phyloP scores from a whole-genome alignment of 257 asterid species.

The Capsicum pubescens region DNA sequence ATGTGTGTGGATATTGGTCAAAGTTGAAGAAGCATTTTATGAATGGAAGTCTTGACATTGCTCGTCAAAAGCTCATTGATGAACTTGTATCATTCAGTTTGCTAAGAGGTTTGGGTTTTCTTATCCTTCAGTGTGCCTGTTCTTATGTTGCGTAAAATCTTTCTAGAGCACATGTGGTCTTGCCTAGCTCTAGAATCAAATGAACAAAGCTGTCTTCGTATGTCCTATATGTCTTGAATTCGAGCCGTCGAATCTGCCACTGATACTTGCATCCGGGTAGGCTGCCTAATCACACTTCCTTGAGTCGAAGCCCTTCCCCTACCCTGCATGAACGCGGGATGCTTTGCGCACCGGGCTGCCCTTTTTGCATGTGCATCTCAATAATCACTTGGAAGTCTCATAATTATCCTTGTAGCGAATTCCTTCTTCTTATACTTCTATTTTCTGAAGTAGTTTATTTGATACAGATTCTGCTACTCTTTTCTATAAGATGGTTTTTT shows the following conservation, averaged over 20 bases:
- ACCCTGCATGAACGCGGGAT: not conserved
- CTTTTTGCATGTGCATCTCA: constrained; percentile 5
- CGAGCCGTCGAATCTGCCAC: not conserved
- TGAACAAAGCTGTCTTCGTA: not conserved
- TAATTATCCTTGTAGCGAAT: not conserved
- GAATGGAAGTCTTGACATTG: constrained; percentile 81
- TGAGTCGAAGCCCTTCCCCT: not conserved
- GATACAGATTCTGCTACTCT: not conserved
- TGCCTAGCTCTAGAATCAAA: not conserved
- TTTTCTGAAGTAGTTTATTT: not conserved
- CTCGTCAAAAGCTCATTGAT: constrained; percentile 96
- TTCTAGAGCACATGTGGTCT: constrained; percentile 13
- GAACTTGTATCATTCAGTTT: constrained; percentile 81
- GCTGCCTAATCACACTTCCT: not conserved
- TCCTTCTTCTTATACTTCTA: constrained; percentile 11
- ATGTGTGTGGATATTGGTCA: constrained; percentile 95
- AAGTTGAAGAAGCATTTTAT: constrained; percentile 91
- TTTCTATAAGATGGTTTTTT: not conserved
- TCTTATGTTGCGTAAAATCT: not conserved
- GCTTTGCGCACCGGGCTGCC: not conserved
- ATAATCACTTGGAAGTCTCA: not conserved
- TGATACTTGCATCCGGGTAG: not conserved
- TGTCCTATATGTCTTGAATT: not conserved
- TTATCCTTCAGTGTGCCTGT: constrained; percentile 25
- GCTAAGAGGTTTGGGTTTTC: constrained; percentile 77